Evolutionary conservation across 2,329 filamentous ascomycete genomes (phyloP).

Genomic region (Thelonectria olida): DNA sequence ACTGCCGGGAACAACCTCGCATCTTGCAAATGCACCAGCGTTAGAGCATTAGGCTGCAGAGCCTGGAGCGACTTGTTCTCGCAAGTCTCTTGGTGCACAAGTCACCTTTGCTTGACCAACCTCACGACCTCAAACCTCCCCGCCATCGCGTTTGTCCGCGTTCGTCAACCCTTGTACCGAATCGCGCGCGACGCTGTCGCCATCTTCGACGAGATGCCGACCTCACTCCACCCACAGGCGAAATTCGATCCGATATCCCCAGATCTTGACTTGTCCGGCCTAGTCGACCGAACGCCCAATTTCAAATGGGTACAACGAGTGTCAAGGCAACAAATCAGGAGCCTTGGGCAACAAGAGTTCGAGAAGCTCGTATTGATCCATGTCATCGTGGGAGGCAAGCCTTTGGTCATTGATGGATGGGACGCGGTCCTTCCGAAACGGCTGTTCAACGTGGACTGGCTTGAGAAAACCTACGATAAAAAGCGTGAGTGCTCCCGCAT

Average conservation of each 20-base stretch:
- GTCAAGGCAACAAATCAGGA: conserved; percentile 78
- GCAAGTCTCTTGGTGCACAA: too few relatives aligned
- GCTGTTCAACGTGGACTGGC: conserved; percentile 84
- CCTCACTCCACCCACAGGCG: conserved; percentile 78
- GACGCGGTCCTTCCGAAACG: conserved; percentile 76
- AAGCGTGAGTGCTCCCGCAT: conserved; percentile 67
- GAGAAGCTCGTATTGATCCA: conserved; percentile 86
- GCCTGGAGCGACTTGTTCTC: neutral
- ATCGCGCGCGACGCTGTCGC: neutral
- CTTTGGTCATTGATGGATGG: conserved; percentile 91
- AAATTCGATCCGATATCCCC: conserved; percentile 93
- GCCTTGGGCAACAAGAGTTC: conserved; percentile 80
- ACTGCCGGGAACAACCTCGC: neutral
- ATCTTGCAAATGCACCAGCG: neutral
- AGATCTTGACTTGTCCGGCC: conserved; percentile 77
- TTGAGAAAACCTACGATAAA: conserved; percentile 79
- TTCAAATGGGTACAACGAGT: conserved; percentile 89
- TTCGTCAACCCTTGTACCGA: neutral
- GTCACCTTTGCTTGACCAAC: neutral
- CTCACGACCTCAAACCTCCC: conserved; percentile 6
- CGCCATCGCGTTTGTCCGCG: neutral
- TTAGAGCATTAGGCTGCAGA: too few relatives aligned
- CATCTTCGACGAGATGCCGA: conserved; percentile 69
- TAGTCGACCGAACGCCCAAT: conserved; percentile 83
- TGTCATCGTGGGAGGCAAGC: conserved; percentile 86